Conservation (phyloP, 2,329 filamentous ascomycete species). For the Epichloe bromicola region DNA sequence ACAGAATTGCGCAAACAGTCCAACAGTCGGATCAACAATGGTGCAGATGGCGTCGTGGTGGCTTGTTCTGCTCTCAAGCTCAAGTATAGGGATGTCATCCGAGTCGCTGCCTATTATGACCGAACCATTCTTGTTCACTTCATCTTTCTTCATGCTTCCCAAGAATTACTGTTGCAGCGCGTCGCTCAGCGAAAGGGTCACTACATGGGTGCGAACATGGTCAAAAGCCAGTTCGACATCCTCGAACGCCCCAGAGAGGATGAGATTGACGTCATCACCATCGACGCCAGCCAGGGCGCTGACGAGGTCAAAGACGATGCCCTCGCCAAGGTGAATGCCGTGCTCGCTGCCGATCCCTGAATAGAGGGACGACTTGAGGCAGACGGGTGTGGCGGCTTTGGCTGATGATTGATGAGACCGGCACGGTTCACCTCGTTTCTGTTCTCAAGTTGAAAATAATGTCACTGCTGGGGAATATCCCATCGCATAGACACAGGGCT, state of each 20-base stretch:
- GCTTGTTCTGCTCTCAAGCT: constrained; percentile 94
- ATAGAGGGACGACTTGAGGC: not conserved
- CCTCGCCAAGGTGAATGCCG: constrained; percentile 40
- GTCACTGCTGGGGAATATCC: no score
- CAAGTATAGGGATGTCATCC: constrained; percentile 89
- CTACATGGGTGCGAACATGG: constrained; percentile 95
- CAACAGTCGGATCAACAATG: constrained; percentile 39
- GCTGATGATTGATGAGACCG: no score
- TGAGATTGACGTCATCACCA: constrained; percentile 57
- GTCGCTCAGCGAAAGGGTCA: constrained; percentile 67
- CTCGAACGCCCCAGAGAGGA: constrained; percentile 69
- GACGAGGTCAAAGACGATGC: constrained; percentile 49
- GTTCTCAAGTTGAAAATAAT: no score
- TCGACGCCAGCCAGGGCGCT: constrained; percentile 51
- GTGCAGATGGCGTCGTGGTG: constrained; percentile 68
- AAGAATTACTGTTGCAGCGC: constrained; percentile 61
- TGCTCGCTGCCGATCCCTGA: constrained; percentile 25
- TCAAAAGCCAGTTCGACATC: constrained; percentile 77
- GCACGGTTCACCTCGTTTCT: no score
- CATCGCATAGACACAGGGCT: no score
- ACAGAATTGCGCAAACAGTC: constrained; percentile 60
- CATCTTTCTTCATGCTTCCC: constrained; percentile 72
- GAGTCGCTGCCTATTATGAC: constrained; percentile 64
- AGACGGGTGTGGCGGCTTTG: not conserved
- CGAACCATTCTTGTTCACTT: constrained; percentile 74